phyloP scores from a whole-genome alignment of 2,329 filamentous ascomycete genomes.

The Coleophoma cylindrospora region DNA sequence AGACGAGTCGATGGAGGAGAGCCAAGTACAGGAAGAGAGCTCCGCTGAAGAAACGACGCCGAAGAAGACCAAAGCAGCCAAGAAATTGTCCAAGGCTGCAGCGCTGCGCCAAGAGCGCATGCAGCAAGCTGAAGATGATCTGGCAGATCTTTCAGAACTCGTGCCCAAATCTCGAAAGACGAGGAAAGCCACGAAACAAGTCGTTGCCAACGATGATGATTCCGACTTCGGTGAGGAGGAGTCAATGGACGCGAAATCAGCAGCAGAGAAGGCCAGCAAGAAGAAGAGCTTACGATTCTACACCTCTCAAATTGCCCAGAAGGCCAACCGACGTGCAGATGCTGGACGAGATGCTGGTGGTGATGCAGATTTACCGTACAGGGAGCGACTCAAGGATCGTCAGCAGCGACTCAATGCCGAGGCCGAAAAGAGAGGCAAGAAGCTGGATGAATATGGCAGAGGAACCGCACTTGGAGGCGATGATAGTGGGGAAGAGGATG shows the following conservation, averaged over 20 bases:
- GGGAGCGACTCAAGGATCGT: constrained; percentile 81
- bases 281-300: constrained; percentile 97
- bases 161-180: constrained; percentile 17
- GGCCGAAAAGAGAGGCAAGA: constrained; percentile 76
- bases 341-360: constrained; percentile 72
- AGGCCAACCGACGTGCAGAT: constrained; percentile 76
- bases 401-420: constrained; percentile 84
- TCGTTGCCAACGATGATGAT: constrained; percentile 53
- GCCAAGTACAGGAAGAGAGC: constrained; percentile 4
- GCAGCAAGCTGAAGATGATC: constrained; percentile 35
- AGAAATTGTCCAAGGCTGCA: constrained; percentile 30
- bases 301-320: constrained; percentile 95
- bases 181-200: constrained; percentile 37
- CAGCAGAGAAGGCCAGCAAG: constrained; percentile 80
- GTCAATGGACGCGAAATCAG: constrained; percentile 68
- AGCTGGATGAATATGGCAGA: constrained; percentile 55
- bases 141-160: constrained; percentile 29
- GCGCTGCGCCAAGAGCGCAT: constrained; percentile 26
- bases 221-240: constrained; percentile 95
- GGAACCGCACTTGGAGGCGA: constrained; percentile 67
- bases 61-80: constrained; percentile 32
- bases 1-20: constrained; percentile 24
- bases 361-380: constrained; percentile 79
- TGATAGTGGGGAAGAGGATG: constrained; percentile 36
- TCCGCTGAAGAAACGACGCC: neutral